phyloP scores from a whole-genome alignment of 2,329 filamentous ascomycete species.

The Chalaropsis thielavioides region DNA sequence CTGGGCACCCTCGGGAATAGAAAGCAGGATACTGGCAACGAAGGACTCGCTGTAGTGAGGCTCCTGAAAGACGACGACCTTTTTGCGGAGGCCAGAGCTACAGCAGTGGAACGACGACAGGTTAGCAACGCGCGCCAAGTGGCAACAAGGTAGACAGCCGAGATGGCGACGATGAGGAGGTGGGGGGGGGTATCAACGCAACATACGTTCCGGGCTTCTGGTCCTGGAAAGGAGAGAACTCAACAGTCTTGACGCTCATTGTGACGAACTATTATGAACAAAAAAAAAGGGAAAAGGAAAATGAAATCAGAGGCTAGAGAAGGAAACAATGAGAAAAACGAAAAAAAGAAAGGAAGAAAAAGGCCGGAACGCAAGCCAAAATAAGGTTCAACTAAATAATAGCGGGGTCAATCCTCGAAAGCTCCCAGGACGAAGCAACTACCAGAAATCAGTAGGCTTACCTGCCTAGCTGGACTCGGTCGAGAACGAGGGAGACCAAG shows the following conservation, averaged over 20 bases:
- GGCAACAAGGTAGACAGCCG: neutral
- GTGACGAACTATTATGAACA: slow-evolving; percentile 21
- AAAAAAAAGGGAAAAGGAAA: neutral
- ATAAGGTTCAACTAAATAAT: neutral
- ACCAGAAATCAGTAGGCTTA: neutral
- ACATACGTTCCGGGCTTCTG: slow-evolving; percentile 99
- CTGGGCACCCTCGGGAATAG: slow-evolving; percentile 85
- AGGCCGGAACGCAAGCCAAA: slow-evolving; percentile 6
- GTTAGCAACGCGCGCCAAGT: neutral
- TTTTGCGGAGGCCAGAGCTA: slow-evolving; percentile 96
- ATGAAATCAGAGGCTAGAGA: slow-evolving; percentile 1
- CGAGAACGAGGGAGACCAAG: neutral
- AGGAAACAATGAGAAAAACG: neutral
- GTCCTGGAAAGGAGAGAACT: slow-evolving; percentile 75
- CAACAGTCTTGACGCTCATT: slow-evolving; percentile 65
- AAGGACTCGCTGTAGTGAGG: slow-evolving; percentile 93
- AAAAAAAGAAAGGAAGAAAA: neutral
- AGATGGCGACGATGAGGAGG: neutral
- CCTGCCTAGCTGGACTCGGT: neutral
- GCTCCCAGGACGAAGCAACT: neutral
- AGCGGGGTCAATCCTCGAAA: neutral
- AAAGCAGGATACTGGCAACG: slow-evolving; percentile 82
- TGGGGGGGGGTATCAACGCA: neutral
- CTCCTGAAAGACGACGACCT: slow-evolving; percentile 95
- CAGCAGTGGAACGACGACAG: slow-evolving; percentile 6